Evolutionary conservation across 2,329 filamentous ascomycete genomes (phyloP), one percentile per base, ranked within the genome.

Genomic region (Emericellopsis atlantica): DNA sequence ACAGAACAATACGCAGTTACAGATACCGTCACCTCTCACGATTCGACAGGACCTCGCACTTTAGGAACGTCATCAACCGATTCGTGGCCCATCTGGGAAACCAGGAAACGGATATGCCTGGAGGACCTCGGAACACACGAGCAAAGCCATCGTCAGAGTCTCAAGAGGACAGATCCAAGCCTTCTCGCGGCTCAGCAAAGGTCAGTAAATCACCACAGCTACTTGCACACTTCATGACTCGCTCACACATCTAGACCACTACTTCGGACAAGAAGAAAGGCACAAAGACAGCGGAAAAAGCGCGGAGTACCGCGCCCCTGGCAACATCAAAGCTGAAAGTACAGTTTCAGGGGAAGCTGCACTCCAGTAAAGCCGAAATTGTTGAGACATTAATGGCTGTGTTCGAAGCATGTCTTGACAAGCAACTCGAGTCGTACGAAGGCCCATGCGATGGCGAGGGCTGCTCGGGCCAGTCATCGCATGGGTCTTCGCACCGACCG

Each of bases 371-470:
- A 40, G 35, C 36, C 21, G 37, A 43, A 26, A 26, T 43, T 11
- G 33, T 45, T 5, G 37, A 43, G 18, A 40, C 36, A 23, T 37
- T 40, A 14, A 45, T 45, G 44, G 23, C 32, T 22, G n/a, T 40
- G 5, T 29, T 45, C 24, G 31, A 38, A 32, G 31, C 40, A 40
- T 43, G 36, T 24, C 14, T 45, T 33, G 36, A 45, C 26, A n/a
- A 31, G n/a, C 35, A 29, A 16, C 33, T 43, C 14, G 40, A 41
- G 18, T 32, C 36, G 4, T 26, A 41, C 11, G 35, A 39, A 32
- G 34, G 40, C 16, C 22, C 26, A 31, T 38, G 32, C 16, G 29
- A 32, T 23, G 38, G 35, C 21, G 38, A 40, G 15, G 40, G 15
- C 11, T 40, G 39, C 31, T 39, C 23, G 16, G 15, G 23, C 16